Evolutionary conservation across 179 eudicot species (phyloP).

Genomic region (Spinacia oleracea): DNA sequence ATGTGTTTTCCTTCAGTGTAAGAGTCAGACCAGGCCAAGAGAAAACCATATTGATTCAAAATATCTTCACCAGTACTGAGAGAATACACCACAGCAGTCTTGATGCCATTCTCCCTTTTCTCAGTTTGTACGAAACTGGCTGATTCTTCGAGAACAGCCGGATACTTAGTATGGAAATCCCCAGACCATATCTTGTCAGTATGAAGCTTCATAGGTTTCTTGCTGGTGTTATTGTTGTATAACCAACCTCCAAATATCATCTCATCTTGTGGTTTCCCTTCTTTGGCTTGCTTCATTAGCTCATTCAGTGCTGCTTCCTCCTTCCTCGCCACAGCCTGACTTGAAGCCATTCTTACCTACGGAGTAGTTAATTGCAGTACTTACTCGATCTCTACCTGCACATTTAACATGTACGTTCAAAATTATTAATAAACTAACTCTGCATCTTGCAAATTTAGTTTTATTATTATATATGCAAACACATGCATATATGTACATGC

Average conservation of each 20-base stretch:
- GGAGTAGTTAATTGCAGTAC: no score
- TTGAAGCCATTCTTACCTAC: no score
- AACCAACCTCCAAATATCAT: neutral
- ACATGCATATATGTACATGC: no score
- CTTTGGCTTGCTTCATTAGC: neutral
- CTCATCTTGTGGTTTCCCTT: neutral
- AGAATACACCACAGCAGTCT: slow-evolving; percentile 1
- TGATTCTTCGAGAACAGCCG: neutral
- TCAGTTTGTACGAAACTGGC: neutral
- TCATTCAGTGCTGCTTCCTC: neutral
- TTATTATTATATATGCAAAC: no score
- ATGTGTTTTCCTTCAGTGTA: neutral
- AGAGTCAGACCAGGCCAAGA: slow-evolving; percentile 9
- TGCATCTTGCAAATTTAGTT: no score
- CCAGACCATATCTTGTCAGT: neutral
- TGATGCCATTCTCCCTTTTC: neutral
- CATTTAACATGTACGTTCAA: no score
- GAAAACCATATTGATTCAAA: neutral
- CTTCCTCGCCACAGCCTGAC: neutral
- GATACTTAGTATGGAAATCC: neutral
- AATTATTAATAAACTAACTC: no score
- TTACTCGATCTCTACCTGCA: no score
- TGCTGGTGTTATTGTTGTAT: neutral
- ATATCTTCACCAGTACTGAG: neutral
- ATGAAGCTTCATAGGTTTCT: neutral